A percentile compares a stretch with the other conserved stretches of the same genome.
phyloP scores from a whole-genome alignment of 1,139 yeast species.

The Blastobotrys capitulatus region DNA sequence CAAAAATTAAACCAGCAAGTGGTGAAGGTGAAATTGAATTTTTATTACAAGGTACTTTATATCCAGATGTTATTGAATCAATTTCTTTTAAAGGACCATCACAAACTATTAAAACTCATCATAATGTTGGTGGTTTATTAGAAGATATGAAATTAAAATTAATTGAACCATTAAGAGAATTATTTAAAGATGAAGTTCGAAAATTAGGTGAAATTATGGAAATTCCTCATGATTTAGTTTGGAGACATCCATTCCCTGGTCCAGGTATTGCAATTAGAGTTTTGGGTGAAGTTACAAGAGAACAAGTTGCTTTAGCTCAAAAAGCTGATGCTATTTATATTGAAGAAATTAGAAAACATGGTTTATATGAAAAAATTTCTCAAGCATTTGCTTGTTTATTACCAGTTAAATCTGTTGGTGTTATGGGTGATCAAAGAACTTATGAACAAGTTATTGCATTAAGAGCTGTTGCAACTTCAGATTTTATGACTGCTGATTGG shows the following conservation, averaged over 20 bases:
- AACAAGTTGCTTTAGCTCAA: slow-evolving; percentile 92
- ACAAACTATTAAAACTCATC: slow-evolving; percentile 98
- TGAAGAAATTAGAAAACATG: slow-evolving; percentile 79
- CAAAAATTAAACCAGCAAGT: slow-evolving; percentile 72
- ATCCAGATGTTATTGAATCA: slow-evolving; percentile 98
- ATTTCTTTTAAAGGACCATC: slow-evolving; percentile 99
- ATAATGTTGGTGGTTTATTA: slow-evolving; percentile 95
- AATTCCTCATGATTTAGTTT: slow-evolving; percentile 92
- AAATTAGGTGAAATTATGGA: slow-evolving; percentile 91
- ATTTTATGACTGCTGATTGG: slow-evolving; percentile 99
- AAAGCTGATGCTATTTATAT: slow-evolving; percentile 95
- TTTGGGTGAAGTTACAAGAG: slow-evolving; percentile 90
- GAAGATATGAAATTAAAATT: slow-evolving; percentile 98
- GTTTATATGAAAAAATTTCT: slow-evolving; percentile 85
- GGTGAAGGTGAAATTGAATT: slow-evolving; percentile 89
- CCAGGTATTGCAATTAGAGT: slow-evolving; percentile 99
- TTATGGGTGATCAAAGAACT: slow-evolving; percentile 99
- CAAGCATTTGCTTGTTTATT: slow-evolving; percentile 97
- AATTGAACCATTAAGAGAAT: slow-evolving; percentile 96
- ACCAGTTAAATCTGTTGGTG: slow-evolving; percentile 98
- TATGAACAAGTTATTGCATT: slow-evolving; percentile 98
- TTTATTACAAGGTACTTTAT: slow-evolving; percentile 93
- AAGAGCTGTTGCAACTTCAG: slow-evolving; percentile 95
- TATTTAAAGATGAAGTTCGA: slow-evolving; percentile 98
- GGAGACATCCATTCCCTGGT: slow-evolving; percentile 99